These are phyloP conservation scores for Quercus dentata DNA, from an alignment of 306 rosid genomes.

Conservation along the genomic window DNA sequence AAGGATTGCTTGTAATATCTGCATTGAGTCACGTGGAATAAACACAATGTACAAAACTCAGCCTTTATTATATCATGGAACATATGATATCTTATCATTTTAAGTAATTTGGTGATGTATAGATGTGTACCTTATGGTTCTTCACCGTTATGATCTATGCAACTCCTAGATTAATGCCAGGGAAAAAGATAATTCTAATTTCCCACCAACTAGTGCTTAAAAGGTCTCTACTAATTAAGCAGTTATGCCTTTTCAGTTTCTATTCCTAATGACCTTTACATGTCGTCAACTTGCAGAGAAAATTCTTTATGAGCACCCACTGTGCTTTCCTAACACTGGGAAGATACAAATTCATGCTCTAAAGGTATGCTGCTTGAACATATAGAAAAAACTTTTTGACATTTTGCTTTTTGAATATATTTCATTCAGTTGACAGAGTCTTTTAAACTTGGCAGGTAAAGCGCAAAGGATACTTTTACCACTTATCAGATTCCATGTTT, in stretches of 20 bases:
- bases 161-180: background rate
- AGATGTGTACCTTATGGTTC: background rate
- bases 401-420: background rate
- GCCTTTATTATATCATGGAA: no score
- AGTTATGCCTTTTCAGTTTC: background rate
- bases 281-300: slow-evolving; percentile 19
- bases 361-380: slow-evolving; percentile 25
- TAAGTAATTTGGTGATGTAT: background rate
- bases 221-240: background rate
- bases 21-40: no score
- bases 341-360: slow-evolving; percentile 28
- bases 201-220: background rate
- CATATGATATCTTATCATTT: background rate
- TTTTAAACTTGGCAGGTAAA: slow-evolving; percentile 31
- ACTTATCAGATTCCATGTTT: slow-evolving; percentile 35
- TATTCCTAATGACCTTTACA: background rate
- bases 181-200: background rate
- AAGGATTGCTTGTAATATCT: no score
- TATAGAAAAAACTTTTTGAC: background rate
- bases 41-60: no score
- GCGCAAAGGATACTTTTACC: slow-evolving; percentile 34
- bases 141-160: background rate
- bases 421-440: background rate
- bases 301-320: slow-evolving; percentile 39
- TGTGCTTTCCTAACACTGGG: slow-evolving; percentile 30